phyloP scores from a whole-genome alignment of 768 basidiomycete genomes.

The Lyophyllum decastes region DNA sequence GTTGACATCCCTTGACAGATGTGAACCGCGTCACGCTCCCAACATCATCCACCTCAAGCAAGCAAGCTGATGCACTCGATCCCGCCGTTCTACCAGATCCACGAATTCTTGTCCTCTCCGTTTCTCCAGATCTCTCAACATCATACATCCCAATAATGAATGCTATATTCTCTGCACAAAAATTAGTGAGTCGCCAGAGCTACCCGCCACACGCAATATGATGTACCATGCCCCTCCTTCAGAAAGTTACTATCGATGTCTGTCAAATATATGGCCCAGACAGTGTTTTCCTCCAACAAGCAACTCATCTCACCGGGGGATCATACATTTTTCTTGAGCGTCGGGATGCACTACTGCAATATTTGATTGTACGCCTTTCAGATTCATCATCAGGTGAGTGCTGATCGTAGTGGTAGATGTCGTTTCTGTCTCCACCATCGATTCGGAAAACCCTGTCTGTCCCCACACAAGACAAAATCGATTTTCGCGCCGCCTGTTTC shows the following conservation, averaged over 20 bases:
- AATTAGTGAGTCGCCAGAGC: conserved; percentile 60
- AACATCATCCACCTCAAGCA: conserved; percentile 27
- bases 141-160: conserved; percentile 99
- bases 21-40: conserved; percentile 40
- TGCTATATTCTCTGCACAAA: conserved; percentile 98
- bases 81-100: conserved; percentile 36
- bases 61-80: conserved; percentile 30
- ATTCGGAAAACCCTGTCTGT: conserved; percentile 78
- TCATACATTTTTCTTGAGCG: conserved; percentile 86
- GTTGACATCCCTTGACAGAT: conserved; percentile 24
- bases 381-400: background rate
- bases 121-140: conserved; percentile 85
- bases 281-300: conserved; percentile 96
- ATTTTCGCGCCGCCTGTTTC: conserved; percentile 97
- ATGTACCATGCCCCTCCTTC: conserved; percentile 3
- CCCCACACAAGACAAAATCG: conserved; percentile 93
- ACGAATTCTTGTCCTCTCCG: conserved; percentile 72
- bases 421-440: conserved; percentile 57
- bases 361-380: conserved; percentile 62
- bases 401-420: conserved; percentile 59
- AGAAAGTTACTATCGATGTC: conserved; percentile 98
- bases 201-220: background rate
- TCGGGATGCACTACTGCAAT: conserved; percentile 87
- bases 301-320: conserved; percentile 92
- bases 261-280: conserved; percentile 90